Base-by-base conservation (phyloP, 768 basidiomycete genomes). In the Leucocoprinus sp. region DNA sequence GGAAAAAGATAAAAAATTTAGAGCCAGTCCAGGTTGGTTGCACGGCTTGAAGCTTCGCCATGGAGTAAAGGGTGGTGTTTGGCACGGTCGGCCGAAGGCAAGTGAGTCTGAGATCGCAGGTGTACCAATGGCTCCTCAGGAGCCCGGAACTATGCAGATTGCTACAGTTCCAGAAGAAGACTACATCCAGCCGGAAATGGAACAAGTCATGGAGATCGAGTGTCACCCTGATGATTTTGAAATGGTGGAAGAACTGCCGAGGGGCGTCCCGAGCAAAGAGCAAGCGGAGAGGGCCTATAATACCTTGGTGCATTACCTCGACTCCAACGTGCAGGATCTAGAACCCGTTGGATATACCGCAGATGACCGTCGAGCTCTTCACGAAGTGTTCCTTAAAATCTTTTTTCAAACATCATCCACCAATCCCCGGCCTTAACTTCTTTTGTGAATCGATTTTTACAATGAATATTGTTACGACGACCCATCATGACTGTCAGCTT, bases 11-110 rank as follows among this genome's bases (percentile, higher is more conserved):
- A 82, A 85, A 46, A 74, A 76, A 60, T 93, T 93, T 75, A 93
- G 92, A 64, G 90, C 86, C n/a, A 87, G 83, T 57, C 80, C 84
- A 8, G 88, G 89, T 3, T 93, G 91, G 91, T 74, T 93, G 43
- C 89, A 93, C 59, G 89, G 89, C 60, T 93, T 92, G 70, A 93
- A 92, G 66, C 74, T 77, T 54, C 80, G 91, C 26, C 76, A 84
- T 52, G 78, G 78, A 48, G 86, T 93, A 50, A 74, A 78, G 34
- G 75, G 75, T 18, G 87, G 86, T 1, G 74, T 64, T 42, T 56
- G 74, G 67, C 56, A 64, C 55, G 40, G 46, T 17, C 57, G 29
- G 55, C 57, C 17, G 37, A 50, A 43, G 45, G 37, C 43, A n/a
- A 27, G 23, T 17, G 40, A 28, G 22, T 47, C 42, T 22, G 38